These are phyloP conservation scores for Mycena floridula DNA, from an alignment of 768 basidiomycete species.

Conservation along the genomic window DNA sequence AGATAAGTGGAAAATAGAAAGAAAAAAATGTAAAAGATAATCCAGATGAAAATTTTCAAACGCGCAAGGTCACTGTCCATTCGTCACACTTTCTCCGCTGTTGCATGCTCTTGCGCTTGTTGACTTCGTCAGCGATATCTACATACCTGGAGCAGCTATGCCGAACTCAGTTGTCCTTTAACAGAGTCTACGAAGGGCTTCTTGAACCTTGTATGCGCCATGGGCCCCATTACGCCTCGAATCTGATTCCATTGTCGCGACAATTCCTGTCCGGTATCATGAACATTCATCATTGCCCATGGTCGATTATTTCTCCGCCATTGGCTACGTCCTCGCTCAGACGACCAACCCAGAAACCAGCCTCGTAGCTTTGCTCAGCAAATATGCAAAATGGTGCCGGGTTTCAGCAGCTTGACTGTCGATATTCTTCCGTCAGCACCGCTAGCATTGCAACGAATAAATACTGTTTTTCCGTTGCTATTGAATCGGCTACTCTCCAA, in stretches of 20 bases:
- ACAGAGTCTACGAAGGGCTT: slow-evolving; percentile 2
- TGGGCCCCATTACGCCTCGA: slow-evolving; percentile 1
- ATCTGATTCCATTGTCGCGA: not conserved
- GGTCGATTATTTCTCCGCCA: slow-evolving; percentile 8
- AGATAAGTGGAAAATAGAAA: no score
- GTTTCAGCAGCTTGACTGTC: slow-evolving; percentile 15
- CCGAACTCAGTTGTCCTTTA: not conserved
- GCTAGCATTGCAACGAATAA: slow-evolving; percentile 22
- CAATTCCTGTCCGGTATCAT: slow-evolving; percentile 4
- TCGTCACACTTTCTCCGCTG: no score
- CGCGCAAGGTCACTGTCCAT: no score
- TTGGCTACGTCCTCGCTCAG: slow-evolving; percentile 8
- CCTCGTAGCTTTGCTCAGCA: slow-evolving; percentile 2
- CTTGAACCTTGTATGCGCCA: slow-evolving; percentile 3
- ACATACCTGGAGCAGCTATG: slow-evolving; percentile 4
- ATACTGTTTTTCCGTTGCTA: slow-evolving; percentile 18
- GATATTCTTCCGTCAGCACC: slow-evolving; percentile 40
- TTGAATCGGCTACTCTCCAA: slow-evolving; percentile 25
- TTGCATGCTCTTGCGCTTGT: no score
- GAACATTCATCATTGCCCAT: slow-evolving; percentile 3
- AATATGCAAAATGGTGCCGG: slow-evolving; percentile 8
- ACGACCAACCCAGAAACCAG: not conserved
- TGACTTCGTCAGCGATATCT: no score
- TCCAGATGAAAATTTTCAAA: no score
- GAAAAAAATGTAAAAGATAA: no score